Evolutionary conservation across 805 yeast genomes (phyloP).

Genomic region (Hanseniaspora clermontiae): DNA sequence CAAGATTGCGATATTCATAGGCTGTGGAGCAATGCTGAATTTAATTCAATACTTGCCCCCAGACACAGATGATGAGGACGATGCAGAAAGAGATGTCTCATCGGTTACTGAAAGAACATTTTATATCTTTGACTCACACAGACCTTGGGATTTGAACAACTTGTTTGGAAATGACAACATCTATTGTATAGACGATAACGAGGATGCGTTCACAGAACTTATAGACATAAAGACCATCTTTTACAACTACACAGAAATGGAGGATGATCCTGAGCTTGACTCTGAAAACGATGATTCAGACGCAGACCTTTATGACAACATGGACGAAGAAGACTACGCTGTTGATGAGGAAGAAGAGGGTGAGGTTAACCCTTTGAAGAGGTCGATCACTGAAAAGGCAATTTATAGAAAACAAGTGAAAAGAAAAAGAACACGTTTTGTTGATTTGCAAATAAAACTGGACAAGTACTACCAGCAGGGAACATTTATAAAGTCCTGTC

Average conservation of each 20-base stretch:
- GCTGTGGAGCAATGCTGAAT: conserved; percentile 91
- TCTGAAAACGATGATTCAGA: conserved; percentile 30
- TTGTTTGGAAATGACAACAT: conserved; percentile 70
- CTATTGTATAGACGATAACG: conserved; percentile 74
- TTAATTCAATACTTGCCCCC: conserved; percentile 55
- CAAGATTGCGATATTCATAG: conserved; percentile 62
- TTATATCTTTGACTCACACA: conserved; percentile 77
- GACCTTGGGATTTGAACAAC: conserved; percentile 96
- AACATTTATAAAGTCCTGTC: conserved; percentile 58
- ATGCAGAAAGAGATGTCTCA: conserved; percentile 26
- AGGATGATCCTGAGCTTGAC: conserved; percentile 29
- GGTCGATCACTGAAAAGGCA: conserved; percentile 18
- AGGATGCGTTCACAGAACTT: conserved; percentile 34
- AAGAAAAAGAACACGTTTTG: conserved; percentile 33
- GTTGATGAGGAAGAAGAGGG: conserved; percentile 26
- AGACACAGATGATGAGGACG: conserved; percentile 42
- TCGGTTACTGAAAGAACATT: conserved; percentile 36
- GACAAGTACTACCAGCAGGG: conserved; percentile 79
- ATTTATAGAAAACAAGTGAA: conserved; percentile 24
- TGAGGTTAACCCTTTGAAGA: conserved; percentile 21
- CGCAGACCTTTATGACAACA: conserved; percentile 28
- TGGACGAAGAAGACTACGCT: conserved; percentile 26
- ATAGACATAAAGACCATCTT: conserved; percentile 51
- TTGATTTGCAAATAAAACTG: conserved; percentile 40
- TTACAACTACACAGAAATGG: conserved; percentile 34